Percentiles rank a stretch among this genome's conserved stretches.
phyloP scores from a whole-genome alignment of 1,284 basidiomycete species.

The Trametes versicolor region DNA sequence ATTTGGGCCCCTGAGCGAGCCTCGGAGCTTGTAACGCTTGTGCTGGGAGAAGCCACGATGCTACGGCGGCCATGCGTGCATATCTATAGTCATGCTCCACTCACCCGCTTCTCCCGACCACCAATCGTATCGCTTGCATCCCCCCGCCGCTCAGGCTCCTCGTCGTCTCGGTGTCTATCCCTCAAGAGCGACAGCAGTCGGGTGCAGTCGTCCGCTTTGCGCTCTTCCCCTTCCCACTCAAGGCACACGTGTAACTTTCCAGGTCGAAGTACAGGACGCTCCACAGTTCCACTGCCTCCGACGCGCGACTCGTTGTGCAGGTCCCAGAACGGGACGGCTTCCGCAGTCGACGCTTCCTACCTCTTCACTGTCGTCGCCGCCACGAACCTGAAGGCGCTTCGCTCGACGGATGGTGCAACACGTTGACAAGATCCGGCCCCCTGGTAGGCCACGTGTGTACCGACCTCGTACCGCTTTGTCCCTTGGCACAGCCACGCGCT shows the following conservation, averaged over 20 bases:
- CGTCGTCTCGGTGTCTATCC: background rate
- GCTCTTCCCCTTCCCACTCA: background rate
- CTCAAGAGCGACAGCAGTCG: background rate
- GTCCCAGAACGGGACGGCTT: background rate
- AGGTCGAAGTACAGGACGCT: background rate
- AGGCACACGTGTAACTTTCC: background rate
- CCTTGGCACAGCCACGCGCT: conserved; percentile 3
- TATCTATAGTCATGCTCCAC: conserved; percentile 10
- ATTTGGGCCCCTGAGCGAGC: background rate
- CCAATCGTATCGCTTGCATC: background rate
- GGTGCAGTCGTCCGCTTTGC: background rate
- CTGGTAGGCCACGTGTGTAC: background rate
- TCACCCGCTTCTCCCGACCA: background rate
- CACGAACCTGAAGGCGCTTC: background rate
- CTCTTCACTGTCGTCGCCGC: background rate
- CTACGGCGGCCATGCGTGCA: conserved; percentile 3
- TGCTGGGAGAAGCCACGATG: conserved; percentile 1
- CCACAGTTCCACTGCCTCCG: conserved; percentile 5
- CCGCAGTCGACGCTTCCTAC: background rate
- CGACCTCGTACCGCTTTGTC: background rate
- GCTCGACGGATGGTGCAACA: background rate
- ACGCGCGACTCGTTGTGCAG: background rate
- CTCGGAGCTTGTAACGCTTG: background rate
- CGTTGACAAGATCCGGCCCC: background rate
- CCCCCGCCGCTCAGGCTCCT: background rate